Conservation (phyloP, 176 grass and related monocot genomes). For the Aegilops bicornis region DNA sequence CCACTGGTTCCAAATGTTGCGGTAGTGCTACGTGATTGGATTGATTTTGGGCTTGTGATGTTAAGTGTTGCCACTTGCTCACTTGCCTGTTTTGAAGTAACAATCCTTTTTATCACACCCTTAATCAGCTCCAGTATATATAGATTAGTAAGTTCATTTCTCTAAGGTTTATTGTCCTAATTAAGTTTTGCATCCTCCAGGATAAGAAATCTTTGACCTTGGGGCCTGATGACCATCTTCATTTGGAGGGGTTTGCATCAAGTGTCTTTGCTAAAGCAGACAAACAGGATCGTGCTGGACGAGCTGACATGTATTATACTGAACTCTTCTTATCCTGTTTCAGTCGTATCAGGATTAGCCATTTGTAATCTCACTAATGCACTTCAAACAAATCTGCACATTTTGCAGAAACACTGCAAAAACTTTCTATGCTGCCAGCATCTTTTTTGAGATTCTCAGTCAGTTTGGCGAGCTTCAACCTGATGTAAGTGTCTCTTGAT, state of each 20-base stretch:
- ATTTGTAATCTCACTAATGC: conserved; percentile 5
- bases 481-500: conserved; percentile 55
- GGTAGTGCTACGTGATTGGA: background rate
- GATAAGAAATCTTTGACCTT: conserved; percentile 87
- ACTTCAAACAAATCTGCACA: background rate
- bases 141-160: background rate
- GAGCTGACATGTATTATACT: conserved; percentile 81
- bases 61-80: background rate
- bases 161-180: conserved; percentile 10
- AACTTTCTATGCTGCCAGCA: conserved; percentile 97
- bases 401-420: conserved; percentile 90
- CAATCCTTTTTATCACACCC: background rate
- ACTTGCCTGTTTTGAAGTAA: background rate
- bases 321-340: conserved; percentile 19
- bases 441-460: conserved; percentile 92
- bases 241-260: conserved; percentile 94
- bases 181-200: conserved; percentile 37
- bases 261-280: conserved; percentile 98
- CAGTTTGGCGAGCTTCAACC: conserved; percentile 89
- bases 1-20: background rate
- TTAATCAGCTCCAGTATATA: background rate
- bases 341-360: background rate
- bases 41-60: background rate
- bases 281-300: conserved; percentile 90
- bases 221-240: conserved; percentile 71